Conservation (phyloP, 2,329 filamentous ascomycete species). For the Fusarium pininemorale region DNA sequence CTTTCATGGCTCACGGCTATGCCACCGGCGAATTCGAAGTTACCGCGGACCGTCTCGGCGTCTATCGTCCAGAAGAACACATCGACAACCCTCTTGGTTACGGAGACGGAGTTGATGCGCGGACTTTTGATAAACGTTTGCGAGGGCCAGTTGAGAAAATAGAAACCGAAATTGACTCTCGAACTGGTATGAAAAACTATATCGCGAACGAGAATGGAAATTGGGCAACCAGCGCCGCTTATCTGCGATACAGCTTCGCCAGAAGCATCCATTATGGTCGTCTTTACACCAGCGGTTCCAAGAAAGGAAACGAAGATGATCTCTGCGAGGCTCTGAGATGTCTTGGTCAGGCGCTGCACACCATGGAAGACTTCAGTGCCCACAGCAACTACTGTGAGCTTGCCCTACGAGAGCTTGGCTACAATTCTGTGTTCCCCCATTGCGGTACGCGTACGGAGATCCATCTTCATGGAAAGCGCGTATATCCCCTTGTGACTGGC, state of each 20-base stretch:
- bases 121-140: constrained; percentile 81
- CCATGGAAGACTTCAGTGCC: constrained; percentile 80
- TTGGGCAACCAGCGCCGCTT: constrained; percentile 91
- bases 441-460: constrained; percentile 74
- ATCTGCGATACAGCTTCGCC: constrained; percentile 78
- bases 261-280: constrained; percentile 82
- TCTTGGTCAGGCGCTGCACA: constrained; percentile 79
- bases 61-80: constrained; percentile 80
- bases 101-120: constrained; percentile 85
- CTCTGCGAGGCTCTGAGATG: constrained; percentile 83
- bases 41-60: constrained; percentile 79
- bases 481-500: constrained; percentile 79
- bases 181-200: constrained; percentile 99
- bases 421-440: constrained; percentile 83
- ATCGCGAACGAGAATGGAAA: constrained; percentile 89
- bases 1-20: constrained; percentile 84
- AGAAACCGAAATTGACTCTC: constrained; percentile 77
- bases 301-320: constrained; percentile 74
- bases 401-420: constrained; percentile 78
- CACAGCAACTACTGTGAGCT: constrained; percentile 88
- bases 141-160: constrained; percentile 78
- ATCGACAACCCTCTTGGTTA: constrained; percentile 86
- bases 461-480: constrained; percentile 67
- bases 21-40: constrained; percentile 89
- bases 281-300: constrained; percentile 74